Conservation (phyloP, 2,329 filamentous ascomycete genomes). For the Verticillium nonalfalfae region DNA sequence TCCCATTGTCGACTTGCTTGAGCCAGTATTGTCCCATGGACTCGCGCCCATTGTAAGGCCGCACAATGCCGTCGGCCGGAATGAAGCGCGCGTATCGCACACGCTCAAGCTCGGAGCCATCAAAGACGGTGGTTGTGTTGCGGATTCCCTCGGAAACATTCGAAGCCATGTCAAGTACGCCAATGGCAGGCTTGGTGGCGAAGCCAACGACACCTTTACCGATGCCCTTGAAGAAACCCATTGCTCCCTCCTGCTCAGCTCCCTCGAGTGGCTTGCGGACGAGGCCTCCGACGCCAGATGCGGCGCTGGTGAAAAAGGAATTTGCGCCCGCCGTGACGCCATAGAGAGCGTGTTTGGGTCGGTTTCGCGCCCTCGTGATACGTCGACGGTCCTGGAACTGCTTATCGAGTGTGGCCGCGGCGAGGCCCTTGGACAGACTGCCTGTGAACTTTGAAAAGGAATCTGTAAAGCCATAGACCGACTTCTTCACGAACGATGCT, state of each 20-base stretch:
- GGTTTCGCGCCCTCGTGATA: constrained; percentile 86
- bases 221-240: constrained; percentile 95
- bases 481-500: constrained; percentile 97
- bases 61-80: constrained; percentile 84
- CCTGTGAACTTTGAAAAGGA: constrained; percentile 98
- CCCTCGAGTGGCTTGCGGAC: constrained; percentile 92
- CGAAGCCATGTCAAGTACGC: constrained; percentile 92
- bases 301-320: constrained; percentile 86
- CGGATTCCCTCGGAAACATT: constrained; percentile 96
- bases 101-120: constrained; percentile 87
- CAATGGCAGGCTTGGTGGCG: constrained; percentile 95
- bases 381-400: constrained; percentile 96
- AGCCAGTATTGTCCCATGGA: constrained; percentile 97
- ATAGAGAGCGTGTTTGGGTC: constrained; percentile 94
- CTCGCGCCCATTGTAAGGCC: constrained; percentile 90
- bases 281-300: constrained; percentile 87
- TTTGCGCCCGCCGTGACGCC: constrained; percentile 94
- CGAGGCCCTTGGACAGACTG: constrained; percentile 91
- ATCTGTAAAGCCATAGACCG: constrained; percentile 94
- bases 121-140: constrained; percentile 98
- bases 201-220: constrained; percentile 90
- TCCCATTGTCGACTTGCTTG: constrained; percentile 95
- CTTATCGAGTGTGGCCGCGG: constrained; percentile 93
- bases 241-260: constrained; percentile 87
- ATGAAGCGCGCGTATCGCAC: constrained; percentile 93